Percentiles rank a stretch among this genome's conserved stretches.
Evolutionary conservation across 495 filamentous ascomycete genomes (phyloP).

Genomic region (Tuber magnatum): DNA sequence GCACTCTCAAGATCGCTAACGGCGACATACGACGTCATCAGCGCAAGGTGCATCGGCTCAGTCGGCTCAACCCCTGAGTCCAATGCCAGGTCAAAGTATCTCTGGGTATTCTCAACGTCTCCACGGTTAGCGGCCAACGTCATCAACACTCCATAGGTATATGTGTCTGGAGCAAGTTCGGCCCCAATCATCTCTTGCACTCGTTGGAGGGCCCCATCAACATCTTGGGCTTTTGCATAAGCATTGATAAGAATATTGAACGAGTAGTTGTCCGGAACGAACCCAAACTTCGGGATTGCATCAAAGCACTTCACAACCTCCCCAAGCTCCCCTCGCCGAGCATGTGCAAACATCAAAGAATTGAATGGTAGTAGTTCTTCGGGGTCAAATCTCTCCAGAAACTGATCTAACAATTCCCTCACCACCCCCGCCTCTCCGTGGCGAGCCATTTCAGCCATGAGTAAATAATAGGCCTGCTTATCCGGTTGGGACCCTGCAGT

Average conservation of each 20-base stretch:
- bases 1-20: conserved; percentile 55
- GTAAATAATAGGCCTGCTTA: conserved; percentile 46
- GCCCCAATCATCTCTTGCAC: conserved; percentile 53
- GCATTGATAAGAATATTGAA: conserved; percentile 78
- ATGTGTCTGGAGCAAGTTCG: conserved; percentile 48
- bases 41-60: conserved; percentile 52
- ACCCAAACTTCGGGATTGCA: conserved; percentile 47
- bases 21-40: conserved; percentile 65
- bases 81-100: conserved; percentile 55
- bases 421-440: conserved; percentile 53
- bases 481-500: conserved; percentile 42
- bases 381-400: conserved; percentile 44
- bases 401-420: conserved; percentile 46
- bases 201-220: conserved; percentile 53
- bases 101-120: conserved; percentile 60
- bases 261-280: conserved; percentile 50
- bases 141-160: conserved; percentile 67
- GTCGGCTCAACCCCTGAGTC: conserved; percentile 43
- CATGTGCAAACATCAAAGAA: conserved; percentile 46
- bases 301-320: conserved; percentile 56
- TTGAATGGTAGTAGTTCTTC: conserved; percentile 25
- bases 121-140: conserved; percentile 62
- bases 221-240: conserved; percentile 57
- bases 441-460: conserved; percentile 50
- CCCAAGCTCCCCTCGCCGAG: conserved; percentile 50